Base-by-base conservation (phyloP, 805 yeast genomes). In the Citeromyces matritensis region DNA sequence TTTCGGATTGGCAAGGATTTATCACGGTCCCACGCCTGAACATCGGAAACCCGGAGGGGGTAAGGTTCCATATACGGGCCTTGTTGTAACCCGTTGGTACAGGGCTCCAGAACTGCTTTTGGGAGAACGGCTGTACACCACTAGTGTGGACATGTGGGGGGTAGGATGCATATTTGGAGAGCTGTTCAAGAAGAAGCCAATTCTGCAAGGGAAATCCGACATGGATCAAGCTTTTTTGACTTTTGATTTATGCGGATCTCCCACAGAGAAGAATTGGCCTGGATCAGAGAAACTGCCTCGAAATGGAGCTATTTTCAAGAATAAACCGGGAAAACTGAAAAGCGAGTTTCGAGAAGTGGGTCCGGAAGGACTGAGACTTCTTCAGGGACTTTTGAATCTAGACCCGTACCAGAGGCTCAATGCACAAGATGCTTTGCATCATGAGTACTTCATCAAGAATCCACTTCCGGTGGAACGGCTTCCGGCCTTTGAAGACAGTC, bases 61-160 rank as follows among this genome's bases (percentile, higher is more conserved):
- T 0, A 59, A 55, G 32, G 48, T 62, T 30, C 57, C 57, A 13
- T 70, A 70, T 41, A 70, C 77, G 0, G 74, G 70, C 1, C 45
- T 70, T 33, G 98, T 91, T 2, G 97, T 91, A 25, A 91, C 98
- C 0, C 57, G 98, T 40, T 91, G 98, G 98, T 91, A 93, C 53
- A 63, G 98, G 36, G 94, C 98, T 1, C 98, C 97, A 0, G 98
- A 88, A 50, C 61, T 91, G 12, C 63, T 91, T 10, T 55, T 91
- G 33, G 95, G 95, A 3, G 94, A 85, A 41, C 64, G 79, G 42
- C 60, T 67, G 36, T 88, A 88, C 50, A 85, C 96, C 2, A 81
- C 96, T 0, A 94, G 97, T 0, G 88, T 88, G 9, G 99, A 91
- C 53, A 68, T 91, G 56, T 91, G 99, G 99, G 96, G 97, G 0